phyloP scores from a whole-genome alignment of 352 stramenopile genomes.

The Phytophthora ramorum region DNA sequence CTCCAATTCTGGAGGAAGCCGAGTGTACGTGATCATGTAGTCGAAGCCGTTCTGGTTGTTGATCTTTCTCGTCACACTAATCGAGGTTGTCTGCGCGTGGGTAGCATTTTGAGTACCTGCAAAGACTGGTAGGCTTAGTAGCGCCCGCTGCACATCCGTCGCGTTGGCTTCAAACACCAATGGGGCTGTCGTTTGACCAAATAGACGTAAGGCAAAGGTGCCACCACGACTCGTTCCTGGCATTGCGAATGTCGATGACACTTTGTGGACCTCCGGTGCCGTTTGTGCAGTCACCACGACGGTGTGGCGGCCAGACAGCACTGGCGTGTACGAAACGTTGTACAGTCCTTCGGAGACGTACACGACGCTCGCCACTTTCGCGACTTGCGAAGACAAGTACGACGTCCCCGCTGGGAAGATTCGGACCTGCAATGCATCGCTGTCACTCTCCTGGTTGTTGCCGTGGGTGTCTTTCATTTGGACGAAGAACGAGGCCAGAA shows the following conservation, averaged over 20 bases:
- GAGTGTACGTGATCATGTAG: slow-evolving; percentile 75
- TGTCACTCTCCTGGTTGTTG: slow-evolving; percentile 70
- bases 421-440: slow-evolving; percentile 38
- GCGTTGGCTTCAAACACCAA: slow-evolving; percentile 88
- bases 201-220: slow-evolving; percentile 82
- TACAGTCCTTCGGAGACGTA: slow-evolving; percentile 84
- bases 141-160: slow-evolving; percentile 62
- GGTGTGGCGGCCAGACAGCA: slow-evolving; percentile 86
- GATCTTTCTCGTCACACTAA: slow-evolving; percentile 54
- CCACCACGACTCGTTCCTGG: slow-evolving; percentile 69
- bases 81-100: slow-evolving; percentile 26
- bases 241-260: slow-evolving; percentile 80
- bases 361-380: slow-evolving; percentile 46
- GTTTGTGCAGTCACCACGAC: slow-evolving; percentile 86
- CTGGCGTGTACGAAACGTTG: slow-evolving; percentile 85
- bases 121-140: slow-evolving; percentile 70
- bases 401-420: slow-evolving; percentile 55
- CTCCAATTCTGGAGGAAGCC: slow-evolving; percentile 45
- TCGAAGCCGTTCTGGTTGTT: slow-evolving; percentile 76
- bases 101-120: slow-evolving; percentile 14
- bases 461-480: slow-evolving; percentile 88
- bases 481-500: slow-evolving; percentile 66
- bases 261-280: slow-evolving; percentile 78
- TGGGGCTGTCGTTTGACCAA: slow-evolving; percentile 58
- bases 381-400: slow-evolving; percentile 32